Percentiles rank a stretch among this genome's conserved stretches.
These are phyloP conservation scores for Cicer arietinum DNA, from an alignment of 306 rosid genomes.

Conservation along the genomic window DNA sequence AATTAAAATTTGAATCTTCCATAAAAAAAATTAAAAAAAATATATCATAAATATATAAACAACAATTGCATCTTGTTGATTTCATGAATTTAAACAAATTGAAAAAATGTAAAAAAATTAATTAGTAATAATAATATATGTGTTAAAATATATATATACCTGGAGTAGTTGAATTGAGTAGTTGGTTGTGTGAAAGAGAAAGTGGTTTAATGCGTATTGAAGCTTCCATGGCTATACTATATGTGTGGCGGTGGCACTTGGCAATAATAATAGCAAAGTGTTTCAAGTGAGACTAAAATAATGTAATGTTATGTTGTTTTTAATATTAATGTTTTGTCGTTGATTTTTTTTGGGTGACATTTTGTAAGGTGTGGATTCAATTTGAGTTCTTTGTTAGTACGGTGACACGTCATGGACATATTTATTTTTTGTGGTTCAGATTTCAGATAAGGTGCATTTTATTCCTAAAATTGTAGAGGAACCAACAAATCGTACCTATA, in stretches of 20 bases:
- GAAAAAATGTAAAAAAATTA: no score
- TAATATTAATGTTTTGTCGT: conserved; percentile 13
- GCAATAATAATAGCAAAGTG: not conserved
- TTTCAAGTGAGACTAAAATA: conserved; percentile 17
- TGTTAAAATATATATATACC: not conserved
- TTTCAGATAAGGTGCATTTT: not conserved
- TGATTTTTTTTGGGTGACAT: conserved; percentile 38
- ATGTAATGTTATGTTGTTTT: not conserved
- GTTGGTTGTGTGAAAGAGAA: conserved; percentile 67
- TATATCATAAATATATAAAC: not conserved
- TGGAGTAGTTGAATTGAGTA: conserved; percentile 54
- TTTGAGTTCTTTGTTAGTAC: conserved; percentile 42
- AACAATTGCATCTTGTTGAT: no score
- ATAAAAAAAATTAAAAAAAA: not conserved
- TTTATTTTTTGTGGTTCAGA: not conserved
- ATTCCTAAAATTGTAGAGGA: not conserved
- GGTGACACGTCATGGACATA: conserved; percentile 48
- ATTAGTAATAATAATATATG: no score
- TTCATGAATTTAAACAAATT: not conserved
- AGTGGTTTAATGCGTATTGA: conserved; percentile 63
- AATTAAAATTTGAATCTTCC: conserved; percentile 28
- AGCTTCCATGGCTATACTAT: conserved; percentile 61
- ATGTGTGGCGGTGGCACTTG: conserved; percentile 35
- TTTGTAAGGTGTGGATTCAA: conserved; percentile 40
- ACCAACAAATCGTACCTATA: not conserved